These are phyloP conservation scores for Scutellaria baicalensis DNA, from an alignment of 257 asterid species.

Conservation along the genomic window DNA sequence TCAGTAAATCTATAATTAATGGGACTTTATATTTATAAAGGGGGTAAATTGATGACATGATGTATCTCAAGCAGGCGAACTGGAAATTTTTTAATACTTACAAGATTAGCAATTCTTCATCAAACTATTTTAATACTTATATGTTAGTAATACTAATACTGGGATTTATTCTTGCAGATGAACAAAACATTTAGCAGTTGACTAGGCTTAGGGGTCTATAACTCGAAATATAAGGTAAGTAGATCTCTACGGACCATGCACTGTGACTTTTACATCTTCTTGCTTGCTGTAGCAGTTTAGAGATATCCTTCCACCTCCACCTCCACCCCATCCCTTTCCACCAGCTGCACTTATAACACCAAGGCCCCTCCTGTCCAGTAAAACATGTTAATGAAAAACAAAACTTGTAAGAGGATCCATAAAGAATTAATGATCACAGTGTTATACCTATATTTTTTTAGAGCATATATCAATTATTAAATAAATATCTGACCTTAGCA, in stretches of 20 bases:
- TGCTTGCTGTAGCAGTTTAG: slow-evolving; percentile 94
- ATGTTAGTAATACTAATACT: too few species aligned
- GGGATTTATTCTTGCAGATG: neutral
- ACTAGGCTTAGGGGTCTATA: slow-evolving; percentile 12
- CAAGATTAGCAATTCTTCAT: too few species aligned
- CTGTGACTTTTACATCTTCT: slow-evolving; percentile 82
- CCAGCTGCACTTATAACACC: slow-evolving; percentile 92
- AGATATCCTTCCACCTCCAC: slow-evolving; percentile 97
- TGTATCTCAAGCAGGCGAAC: too few species aligned
- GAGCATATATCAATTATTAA: neutral
- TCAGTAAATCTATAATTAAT: too few species aligned
- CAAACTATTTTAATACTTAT: too few species aligned
- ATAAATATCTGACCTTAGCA: neutral
- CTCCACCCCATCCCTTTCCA: slow-evolving; percentile 97
- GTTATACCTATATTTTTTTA: neutral
- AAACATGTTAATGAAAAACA: slow-evolving; percentile 16
- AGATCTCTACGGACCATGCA: slow-evolving; percentile 63
- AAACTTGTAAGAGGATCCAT: neutral
- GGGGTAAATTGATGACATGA: too few species aligned
- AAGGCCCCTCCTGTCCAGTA: slow-evolving; percentile 71
- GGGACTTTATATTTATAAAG: too few species aligned
- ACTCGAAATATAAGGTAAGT: slow-evolving; percentile 22
- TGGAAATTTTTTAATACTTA: too few species aligned
- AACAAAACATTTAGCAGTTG: slow-evolving; percentile 11
- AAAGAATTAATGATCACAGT: neutral